Base-by-base conservation (phyloP, 2,329 filamentous ascomycete species). In the Sclerotiophoma versabilis region DNA sequence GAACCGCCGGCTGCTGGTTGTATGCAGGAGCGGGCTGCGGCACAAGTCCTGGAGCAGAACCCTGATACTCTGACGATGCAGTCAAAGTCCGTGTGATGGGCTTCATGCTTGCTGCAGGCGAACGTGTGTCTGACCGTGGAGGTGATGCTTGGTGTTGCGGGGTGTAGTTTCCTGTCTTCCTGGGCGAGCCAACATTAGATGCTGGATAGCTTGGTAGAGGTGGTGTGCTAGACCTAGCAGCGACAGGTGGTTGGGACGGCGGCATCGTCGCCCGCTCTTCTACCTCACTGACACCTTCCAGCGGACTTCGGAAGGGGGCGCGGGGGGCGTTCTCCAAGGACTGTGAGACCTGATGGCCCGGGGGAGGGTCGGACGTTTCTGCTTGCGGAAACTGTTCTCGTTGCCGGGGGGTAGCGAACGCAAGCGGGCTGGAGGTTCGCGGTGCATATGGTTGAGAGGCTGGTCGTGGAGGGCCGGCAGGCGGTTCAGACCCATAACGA, bases 371-470 rank as follows among this genome's bases (percentile, higher is more conserved):
- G 20, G 42, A 11, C 19, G 36, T n/a, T 26, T 43, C 46, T 32
- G 39, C 50, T 26, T 27, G 32, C 10, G 36, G 20, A 38, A 34
- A 44, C 27, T 65, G 59, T 19, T 66, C 59, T 4, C 63, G 60
- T 11, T 71, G 72, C 10, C 76, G 72, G 22, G 74, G 69, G 38
- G 51, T 41, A 26, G 75, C 73, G 43, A 82, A 81, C 26, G 85
- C 85, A 14, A 88, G 76, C 14, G 85, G 85, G 69, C 85, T 87
- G n/a, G 85, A 87, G 6, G 84, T 87, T 50, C 85, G 79, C 15
- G 85, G 85, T 34, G 85, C 83, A 69, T 87, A 87, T 4, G 82
- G 78, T 56, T 85, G 77, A 12, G 75, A 64, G 70, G 75, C 58
- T 71, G 78, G 67, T 47, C 67, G 69, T 37, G 66, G 70, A 10